Conservation (phyloP, 73 alveolate genomes). For the Symbiodinium pilosum region DNA sequence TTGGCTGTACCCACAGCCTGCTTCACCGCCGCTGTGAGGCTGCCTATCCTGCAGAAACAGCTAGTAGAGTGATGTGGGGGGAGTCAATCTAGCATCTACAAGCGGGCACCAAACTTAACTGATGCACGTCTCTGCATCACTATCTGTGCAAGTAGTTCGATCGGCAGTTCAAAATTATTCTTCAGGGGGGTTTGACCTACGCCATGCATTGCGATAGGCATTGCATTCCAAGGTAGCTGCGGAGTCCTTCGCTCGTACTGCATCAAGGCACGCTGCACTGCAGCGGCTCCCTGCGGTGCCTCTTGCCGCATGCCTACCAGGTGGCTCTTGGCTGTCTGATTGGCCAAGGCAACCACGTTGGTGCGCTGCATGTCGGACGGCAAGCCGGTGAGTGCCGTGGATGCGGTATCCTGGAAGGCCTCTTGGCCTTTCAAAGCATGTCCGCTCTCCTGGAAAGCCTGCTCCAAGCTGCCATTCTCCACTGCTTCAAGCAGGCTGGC, state of each 20-base stretch:
- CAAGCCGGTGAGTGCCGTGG: slow-evolving; percentile 8
- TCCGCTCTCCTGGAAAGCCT: background rate
- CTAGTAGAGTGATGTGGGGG: too few species aligned
- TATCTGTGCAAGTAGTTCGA: too few species aligned
- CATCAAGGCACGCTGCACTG: background rate
- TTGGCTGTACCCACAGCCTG: background rate
- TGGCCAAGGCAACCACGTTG: background rate
- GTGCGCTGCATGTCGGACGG: background rate
- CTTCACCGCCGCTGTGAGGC: background rate
- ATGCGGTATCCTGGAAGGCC: background rate
- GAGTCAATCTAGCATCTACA: too few species aligned
- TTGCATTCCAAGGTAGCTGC: too few species aligned
- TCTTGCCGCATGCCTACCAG: background rate
- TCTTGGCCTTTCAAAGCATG: background rate
- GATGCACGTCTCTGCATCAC: too few species aligned
- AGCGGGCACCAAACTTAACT: too few species aligned
- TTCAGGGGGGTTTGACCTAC: too few species aligned
- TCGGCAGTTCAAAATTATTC: too few species aligned
- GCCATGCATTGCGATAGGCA: too few species aligned
- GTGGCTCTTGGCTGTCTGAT: slow-evolving; percentile 4
- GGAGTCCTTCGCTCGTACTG: background rate
- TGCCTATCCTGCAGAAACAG: background rate
- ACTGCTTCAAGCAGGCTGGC: background rate
- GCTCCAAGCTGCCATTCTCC: slow-evolving; percentile 2
- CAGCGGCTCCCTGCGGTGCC: background rate